Conservation (phyloP, 176 grass and related monocot genomes). For the Metroxylon sagu region DNA sequence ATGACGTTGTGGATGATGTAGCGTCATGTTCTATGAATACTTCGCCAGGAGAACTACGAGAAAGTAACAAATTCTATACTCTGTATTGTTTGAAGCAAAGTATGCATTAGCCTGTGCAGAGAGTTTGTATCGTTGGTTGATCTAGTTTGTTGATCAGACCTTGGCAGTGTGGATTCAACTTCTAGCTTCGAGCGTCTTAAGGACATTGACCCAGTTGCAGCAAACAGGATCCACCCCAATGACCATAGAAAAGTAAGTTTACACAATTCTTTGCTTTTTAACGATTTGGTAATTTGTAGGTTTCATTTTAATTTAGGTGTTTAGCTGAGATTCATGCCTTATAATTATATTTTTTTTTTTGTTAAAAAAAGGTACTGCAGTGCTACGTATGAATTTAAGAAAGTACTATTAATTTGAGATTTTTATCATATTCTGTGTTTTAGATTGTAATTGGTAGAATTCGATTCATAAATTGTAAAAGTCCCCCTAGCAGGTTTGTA, state of each 20-base stretch:
- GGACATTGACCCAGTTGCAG: conserved; percentile 64
- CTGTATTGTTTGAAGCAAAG: not conserved
- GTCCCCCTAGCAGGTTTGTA: too few species aligned
- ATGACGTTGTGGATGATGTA: conserved; percentile 54
- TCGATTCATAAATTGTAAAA: too few species aligned
- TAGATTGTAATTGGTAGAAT: too few species aligned
- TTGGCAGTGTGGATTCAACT: conserved; percentile 29
- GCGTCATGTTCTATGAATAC: conserved; percentile 15
- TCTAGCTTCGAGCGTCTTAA: conserved; percentile 42
- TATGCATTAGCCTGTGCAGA: too few species aligned
- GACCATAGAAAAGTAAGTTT: conserved; percentile 67
- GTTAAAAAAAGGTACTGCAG: too few species aligned
- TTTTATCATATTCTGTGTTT: too few species aligned
- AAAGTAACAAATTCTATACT: too few species aligned
- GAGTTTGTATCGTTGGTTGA: too few species aligned
- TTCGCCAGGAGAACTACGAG: conserved; percentile 11
- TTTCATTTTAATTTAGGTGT: not conserved
- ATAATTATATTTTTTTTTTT: too few species aligned
- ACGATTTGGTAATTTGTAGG: not conserved
- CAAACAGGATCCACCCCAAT: conserved; percentile 78
- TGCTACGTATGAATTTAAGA: too few species aligned
- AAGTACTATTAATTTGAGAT: too few species aligned
- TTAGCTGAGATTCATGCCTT: too few species aligned
- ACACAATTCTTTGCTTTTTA: conserved; percentile 6
- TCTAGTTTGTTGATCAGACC: conserved; percentile 21